Evolutionary conservation across 768 basidiomycete genomes (phyloP), one percentile per base, ranked within the genome.

Genomic region (Suillus lakei): DNA sequence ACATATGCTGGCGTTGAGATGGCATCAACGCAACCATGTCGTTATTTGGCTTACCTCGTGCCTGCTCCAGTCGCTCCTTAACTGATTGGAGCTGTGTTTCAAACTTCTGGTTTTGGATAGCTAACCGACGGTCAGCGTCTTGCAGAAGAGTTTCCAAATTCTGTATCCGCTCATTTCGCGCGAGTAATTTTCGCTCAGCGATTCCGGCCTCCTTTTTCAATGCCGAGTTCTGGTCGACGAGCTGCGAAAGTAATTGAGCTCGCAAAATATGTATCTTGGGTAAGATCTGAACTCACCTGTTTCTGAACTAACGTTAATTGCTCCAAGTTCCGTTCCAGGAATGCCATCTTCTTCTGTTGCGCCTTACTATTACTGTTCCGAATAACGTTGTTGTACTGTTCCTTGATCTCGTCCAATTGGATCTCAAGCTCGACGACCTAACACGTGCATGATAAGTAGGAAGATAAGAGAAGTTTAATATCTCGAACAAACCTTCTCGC

Each of bases 401-500:
- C 98, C 77, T 93, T 94, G 78, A 98, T 95, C 76, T 99, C 98
- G 73, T 99, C 98, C 39, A 99, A 83, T 76, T 98, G 96, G 69
- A 99, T 99, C 79, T 99, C 98, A 34, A 99, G 89, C 79, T 99
- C 98, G 61, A 99, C 97, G 48, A 99, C 98, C 96, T 98, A 67
- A 54, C 66, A 68, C 59, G 51, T 68, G 60, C 38, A 67, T 64
- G 62, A 59, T 58, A 51, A 59, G 28, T 21, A 50, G 43, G 55
- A 12, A 66, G 38, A 46, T 48, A 38, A 64, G 60, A 63, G 53
- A 59, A 66, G 39, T 18, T 30, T 41, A 28, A 8, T n/a, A 4
- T 21, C 28, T 28, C 26, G 10, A 46, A 70, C 79, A 67, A 61
- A 94, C 96, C 90, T 99, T 99, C 84, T 99, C 98, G 77, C 98